A percentile compares a stretch with the other conserved stretches of the same genome.
Conservation (phyloP, 2,329 filamentous ascomycete species). For the Lasiodiplodia sp. region DNA sequence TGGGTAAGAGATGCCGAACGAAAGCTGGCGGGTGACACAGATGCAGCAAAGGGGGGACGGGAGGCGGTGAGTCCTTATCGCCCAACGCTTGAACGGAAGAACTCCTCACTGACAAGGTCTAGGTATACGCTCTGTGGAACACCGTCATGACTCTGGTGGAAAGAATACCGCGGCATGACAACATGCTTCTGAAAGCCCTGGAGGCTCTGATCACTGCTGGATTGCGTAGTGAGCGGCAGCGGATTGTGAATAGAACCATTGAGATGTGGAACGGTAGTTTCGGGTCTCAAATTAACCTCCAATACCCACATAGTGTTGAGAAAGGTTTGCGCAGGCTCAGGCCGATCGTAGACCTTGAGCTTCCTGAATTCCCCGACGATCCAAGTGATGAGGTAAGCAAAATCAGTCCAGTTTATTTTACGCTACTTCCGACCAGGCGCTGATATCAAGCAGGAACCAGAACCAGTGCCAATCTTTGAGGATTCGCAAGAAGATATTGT, state of each 20-base stretch:
- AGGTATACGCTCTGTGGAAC: conserved; percentile 52
- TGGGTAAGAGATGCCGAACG: conserved; percentile 68
- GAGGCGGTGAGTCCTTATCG: conserved; percentile 58
- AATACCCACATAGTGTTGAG: conserved; percentile 72
- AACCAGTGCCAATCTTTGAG: conserved; percentile 17
- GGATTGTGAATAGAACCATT: conserved; percentile 60
- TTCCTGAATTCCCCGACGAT: conserved; percentile 57
- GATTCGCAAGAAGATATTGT: conserved; percentile 38
- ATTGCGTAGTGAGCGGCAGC: conserved; percentile 60
- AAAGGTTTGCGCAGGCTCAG: conserved; percentile 67
- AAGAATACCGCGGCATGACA: conserved; percentile 64
- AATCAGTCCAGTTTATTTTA: background rate
- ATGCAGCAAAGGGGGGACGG: conserved; percentile 42
- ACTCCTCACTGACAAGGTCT: conserved; percentile 31
- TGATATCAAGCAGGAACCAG: conserved; percentile 43
- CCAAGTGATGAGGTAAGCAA: conserved; percentile 45
- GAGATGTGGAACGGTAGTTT: conserved; percentile 76
- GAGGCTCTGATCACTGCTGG: conserved; percentile 60
- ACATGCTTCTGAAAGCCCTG: conserved; percentile 61
- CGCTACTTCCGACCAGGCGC: conserved; percentile 46
- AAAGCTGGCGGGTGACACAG: conserved; percentile 35
- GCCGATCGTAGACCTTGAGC: conserved; percentile 59
- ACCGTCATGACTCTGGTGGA: conserved; percentile 62
- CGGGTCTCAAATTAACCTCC: conserved; percentile 63
- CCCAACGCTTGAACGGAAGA: conserved; percentile 38